Evolutionary conservation across 768 basidiomycete genomes (phyloP), one percentile per base, ranked within the genome.

Genomic region (Auriscalpium microsporum): DNA sequence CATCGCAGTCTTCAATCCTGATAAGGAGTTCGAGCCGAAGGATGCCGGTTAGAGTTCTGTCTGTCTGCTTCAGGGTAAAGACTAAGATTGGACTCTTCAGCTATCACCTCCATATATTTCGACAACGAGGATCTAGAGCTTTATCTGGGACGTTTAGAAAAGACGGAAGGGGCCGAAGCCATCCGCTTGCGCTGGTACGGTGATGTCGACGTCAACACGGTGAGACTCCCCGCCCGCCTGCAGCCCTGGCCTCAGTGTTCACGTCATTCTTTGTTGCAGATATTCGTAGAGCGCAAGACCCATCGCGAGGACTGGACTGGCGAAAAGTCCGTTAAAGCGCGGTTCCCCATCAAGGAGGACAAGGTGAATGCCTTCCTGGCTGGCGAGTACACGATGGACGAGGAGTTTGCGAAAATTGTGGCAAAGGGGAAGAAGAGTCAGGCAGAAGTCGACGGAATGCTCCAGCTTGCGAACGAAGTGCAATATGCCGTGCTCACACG

Each of bases 251-350:
- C 33, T 34, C 11, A 2, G n/a, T 28, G 10, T 50, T 52, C 34
- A 44, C 21, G 50, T 42, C 36, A 23, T 38, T 48, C 35, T 19
- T 50, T 7, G 11, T 1, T 21, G 8, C 62, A 90, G 86, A 89
- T 92, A 40, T 92, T 89, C 61, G 85, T 92, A 17, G 89, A 92
- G 71, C 86, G 89, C 44, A 92, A 92, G 71, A 92, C 89, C 0
- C 89, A 99, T 67, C 82, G 94, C 53, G 96, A 99, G 71, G 96
- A 99, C 66, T 99, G 96, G 96, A 98, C 95, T 0, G 96, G 96
- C 36, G 95, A 99, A 70, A 97, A 97, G 71, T 94, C 91, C 10
- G 94, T 98, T 67, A 99, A 97, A 71, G 90, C 94, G 13, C 88
- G 94, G 10, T 97, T 98, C 73, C 84, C 90, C 3, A 85, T 99